These are phyloP conservation scores for Ophiostoma populinum DNA, from an alignment of 2,329 filamentous ascomycete genomes.

Conservation along the genomic window DNA sequence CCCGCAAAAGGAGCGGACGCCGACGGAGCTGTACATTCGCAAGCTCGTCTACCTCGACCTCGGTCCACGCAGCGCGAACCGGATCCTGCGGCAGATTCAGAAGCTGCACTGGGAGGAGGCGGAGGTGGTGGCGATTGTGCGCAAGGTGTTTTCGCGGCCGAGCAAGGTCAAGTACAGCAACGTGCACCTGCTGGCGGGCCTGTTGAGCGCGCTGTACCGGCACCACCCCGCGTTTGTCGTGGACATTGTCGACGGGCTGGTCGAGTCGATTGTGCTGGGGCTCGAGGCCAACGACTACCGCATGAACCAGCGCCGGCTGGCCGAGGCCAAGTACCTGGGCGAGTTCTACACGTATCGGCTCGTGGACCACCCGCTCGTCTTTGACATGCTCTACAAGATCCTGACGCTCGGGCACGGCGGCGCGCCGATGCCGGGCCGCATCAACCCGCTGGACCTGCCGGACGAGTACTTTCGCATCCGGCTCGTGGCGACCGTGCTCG, in stretches of 20 bases:
- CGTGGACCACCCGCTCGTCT: constrained; percentile 87
- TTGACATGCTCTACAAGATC: constrained; percentile 88
- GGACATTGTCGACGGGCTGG: constrained; percentile 74
- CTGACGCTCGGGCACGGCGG: constrained; percentile 84
- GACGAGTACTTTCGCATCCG: constrained; percentile 96
- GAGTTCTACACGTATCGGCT: constrained; percentile 97
- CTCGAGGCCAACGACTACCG: constrained; percentile 95
- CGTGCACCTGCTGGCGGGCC: constrained; percentile 79
- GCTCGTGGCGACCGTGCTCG: constrained; percentile 71
- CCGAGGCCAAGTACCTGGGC: constrained; percentile 89
- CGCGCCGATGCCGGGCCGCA: constrained; percentile 58
- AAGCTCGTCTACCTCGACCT: constrained; percentile 88
- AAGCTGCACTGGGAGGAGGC: constrained; percentile 95
- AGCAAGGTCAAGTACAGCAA: constrained; percentile 97
- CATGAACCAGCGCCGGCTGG: constrained; percentile 84
- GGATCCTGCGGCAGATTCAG: constrained; percentile 82
- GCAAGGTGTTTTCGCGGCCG: constrained; percentile 89
- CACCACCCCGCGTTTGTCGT: constrained; percentile 88
- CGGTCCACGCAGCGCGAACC: constrained; percentile 85
- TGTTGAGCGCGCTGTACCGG: constrained; percentile 73
- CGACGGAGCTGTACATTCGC: constrained; percentile 80
- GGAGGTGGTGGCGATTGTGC: constrained; percentile 46
- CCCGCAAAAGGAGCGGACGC: constrained; percentile 88
- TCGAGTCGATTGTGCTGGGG: constrained; percentile 76
- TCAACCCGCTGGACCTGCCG: constrained; percentile 66